Evolutionary conservation across 1,139 yeast species (phyloP), one percentile per base, ranked within the genome.

Genomic region (Candida gigantensis): DNA sequence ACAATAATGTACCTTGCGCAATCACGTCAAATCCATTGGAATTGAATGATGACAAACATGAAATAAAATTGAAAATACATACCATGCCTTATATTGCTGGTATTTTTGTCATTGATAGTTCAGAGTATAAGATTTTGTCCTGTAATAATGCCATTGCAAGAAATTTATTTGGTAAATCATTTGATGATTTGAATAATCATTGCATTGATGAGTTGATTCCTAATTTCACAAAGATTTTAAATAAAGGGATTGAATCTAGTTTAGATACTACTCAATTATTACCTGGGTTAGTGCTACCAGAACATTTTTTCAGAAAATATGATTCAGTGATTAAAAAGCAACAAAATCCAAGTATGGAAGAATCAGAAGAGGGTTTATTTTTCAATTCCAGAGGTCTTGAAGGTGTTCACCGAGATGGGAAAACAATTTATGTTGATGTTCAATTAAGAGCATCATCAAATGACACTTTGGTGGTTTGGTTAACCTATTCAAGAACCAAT

Each of bases 61-160:
- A 58, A 48, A 51, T 79, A 19, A 72, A 79, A 46, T 53, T 84
- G 35, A 81, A 83, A 45, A 72, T 85, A 20, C 92, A 84, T 49
- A 74, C 92, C 2, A 58, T 87, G 44, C 96, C 96, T 0, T 86
- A 87, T 55, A 86, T 88, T 51, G 94, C 96, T 0, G 96, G 96
- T 23, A 78, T 86, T 15, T 80, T 88, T 50, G 81, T 88, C 10
- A 65, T 89, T n/a, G 75, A 81, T 36, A 65, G 79, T 4, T 47
- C 50, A 10, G 58, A 64, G 34, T 70, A 68, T 47, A 57, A 60
- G 5, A 68, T 87, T 24, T 55, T 79, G 14, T 79, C 88, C 7
- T 86, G 87, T 55, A 90, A 90, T 58, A 77, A 78, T 43, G 86
- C 95, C 5, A 82, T 88, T 34, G 77, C 92, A 9, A 77, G 82